A percentile compares a stretch with the other conserved stretches of the same genome.
Evolutionary conservation across 169 alveolate species (phyloP).

Genomic region (Cardiosporidium cionae): DNA sequence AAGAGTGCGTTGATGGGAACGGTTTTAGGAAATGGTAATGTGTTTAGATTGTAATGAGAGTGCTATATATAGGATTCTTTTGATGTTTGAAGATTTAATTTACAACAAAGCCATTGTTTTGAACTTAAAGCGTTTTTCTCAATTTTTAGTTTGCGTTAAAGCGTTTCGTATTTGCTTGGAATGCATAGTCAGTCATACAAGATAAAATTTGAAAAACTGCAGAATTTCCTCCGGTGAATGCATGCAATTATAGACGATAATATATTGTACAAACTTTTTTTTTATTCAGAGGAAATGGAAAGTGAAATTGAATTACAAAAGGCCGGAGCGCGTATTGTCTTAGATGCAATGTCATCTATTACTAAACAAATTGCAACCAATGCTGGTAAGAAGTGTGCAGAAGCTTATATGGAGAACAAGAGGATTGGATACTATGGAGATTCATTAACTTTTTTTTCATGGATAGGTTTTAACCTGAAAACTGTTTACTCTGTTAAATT

Average conservation of each 20-base stretch:
- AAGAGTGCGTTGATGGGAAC: too few relatives aligned
- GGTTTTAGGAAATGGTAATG: too few relatives aligned
- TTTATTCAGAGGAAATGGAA: conserved; percentile 59
- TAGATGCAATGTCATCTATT: conserved; percentile 63
- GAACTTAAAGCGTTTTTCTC: not conserved
- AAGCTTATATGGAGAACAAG: not conserved
- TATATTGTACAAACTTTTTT: too few relatives aligned
- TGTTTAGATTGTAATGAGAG: too few relatives aligned
- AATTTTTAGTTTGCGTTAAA: not conserved
- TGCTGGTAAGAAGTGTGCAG: conserved; percentile 31
- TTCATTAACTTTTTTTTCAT: not conserved
- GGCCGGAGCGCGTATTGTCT: conserved; percentile 72
- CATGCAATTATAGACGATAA: too few relatives aligned
- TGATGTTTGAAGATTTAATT: not conserved
- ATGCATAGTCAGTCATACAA: not conserved
- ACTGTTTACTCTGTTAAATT: too few relatives aligned
- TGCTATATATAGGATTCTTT: too few relatives aligned
- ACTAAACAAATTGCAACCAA: conserved; percentile 71
- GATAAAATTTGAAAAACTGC: not conserved
- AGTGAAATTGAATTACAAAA: conserved; percentile 69
- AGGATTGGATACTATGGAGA: not conserved
- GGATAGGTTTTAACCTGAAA: not conserved
- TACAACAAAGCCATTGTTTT: not conserved
- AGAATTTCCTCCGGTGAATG: too few relatives aligned
- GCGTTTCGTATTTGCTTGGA: not conserved